Base-by-base conservation (phyloP, 768 basidiomycete genomes). In the Terana coerulea region DNA sequence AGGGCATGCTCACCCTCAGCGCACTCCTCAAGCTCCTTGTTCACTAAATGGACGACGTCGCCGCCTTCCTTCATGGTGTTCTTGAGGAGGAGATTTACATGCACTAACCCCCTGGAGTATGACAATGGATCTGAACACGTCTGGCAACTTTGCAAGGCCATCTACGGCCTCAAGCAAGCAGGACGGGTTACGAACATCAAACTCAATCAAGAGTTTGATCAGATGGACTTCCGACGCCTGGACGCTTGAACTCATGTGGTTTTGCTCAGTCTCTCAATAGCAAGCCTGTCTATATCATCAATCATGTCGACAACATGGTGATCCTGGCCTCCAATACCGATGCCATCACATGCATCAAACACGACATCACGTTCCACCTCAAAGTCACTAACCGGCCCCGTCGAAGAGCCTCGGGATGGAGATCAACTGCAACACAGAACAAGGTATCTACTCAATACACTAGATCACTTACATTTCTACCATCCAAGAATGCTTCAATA, bases 121-220 rank as follows among this genome's bases (percentile, higher is more conserved):
- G 57, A 57, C 31, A 53, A 57, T 50, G 31, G 34, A 40, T 35
- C 52, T 30, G 34, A 29, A 26, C 39, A 28, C 31, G 50, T 41
- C 14, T 45, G 22, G 11, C 31, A 15, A 2, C 39, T 52, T 3
- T 47, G 5, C 37, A 73, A 74, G 55, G 59, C 65, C 2, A 54
- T 76, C 28, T 77, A 78, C 60, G 71, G 76, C 8, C 66, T 78
- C 7, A 71, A 72, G 54, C 75, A 76, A 51, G 65, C 68, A 10
- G 66, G 67, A 2, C 59, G 66, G 2, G 51, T 56, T 37, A 77
- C 74, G 76, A 60, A 73, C 51, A 58, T 64, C 55, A 65, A 64
- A 39, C 59, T 73, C 10, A 42, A 65, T 24, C 43, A 50, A 5
- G 54, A n/a, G n/a, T n/a, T n/a, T n/a, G n/a, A n/a, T n/a, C n/a